Conservation (phyloP, 163 green algal genomes). For the Trebouxia gelatinosa region DNA sequence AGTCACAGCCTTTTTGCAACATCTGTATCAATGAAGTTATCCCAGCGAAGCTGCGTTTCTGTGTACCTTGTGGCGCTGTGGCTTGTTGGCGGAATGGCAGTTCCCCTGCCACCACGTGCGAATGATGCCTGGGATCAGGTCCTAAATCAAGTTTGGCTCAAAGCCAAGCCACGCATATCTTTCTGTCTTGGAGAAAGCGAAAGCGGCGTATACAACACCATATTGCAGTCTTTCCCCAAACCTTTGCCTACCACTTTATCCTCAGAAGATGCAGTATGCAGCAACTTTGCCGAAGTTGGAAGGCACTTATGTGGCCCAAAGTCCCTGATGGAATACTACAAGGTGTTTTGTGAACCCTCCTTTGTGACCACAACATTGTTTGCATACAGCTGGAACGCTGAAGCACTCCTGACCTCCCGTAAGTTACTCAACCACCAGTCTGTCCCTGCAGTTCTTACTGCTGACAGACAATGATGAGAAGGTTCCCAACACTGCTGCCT, state of each 20-base stretch:
- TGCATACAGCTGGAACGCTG: not conserved
- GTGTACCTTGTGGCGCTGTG: no score
- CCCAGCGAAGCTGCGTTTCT: no score
- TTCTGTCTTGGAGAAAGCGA: slow-evolving; percentile 19
- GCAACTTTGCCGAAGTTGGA: slow-evolving; percentile 4
- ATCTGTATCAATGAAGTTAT: no score
- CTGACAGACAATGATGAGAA: slow-evolving; percentile 30
- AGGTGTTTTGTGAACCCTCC: not conserved
- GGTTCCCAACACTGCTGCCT: slow-evolving; percentile 19
- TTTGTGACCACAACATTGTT: no score
- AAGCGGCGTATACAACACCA: not conserved
- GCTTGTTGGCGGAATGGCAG: no score
- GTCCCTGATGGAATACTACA: slow-evolving; percentile 26
- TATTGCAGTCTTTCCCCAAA: slow-evolving; percentile 1
- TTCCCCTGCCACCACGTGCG: no score
- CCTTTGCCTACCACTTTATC: slow-evolving; percentile 5
- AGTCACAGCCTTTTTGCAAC: no score
- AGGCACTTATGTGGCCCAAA: slow-evolving; percentile 19
- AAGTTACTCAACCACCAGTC: not conserved
- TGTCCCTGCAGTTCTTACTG: slow-evolving; percentile 27
- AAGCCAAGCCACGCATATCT: slow-evolving; percentile 6
- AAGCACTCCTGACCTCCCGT: not conserved
- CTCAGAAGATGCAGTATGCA: slow-evolving; percentile 7
- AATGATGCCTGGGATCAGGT: not conserved
- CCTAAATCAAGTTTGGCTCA: not conserved